Percentiles rank a stretch among this genome's conserved stretches.
Evolutionary conservation across 192 early-diverging fungal species (phyloP).

Genomic region (Coemansia javaensis): DNA sequence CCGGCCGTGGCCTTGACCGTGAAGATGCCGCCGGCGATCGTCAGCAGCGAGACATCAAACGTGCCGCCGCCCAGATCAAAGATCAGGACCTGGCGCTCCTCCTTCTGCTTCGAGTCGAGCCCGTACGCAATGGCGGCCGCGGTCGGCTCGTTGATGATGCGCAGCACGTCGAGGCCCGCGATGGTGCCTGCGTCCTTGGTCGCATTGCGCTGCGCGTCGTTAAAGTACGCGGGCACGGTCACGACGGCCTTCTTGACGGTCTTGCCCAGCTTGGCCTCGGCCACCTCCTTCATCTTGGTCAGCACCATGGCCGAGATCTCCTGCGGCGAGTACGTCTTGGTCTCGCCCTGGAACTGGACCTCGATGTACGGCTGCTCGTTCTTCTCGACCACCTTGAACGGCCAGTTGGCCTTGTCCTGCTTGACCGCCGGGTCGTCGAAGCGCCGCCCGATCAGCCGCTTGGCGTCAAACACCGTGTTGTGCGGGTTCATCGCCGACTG

Average conservation of each 20-base stretch:
- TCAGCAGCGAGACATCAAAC: constrained; percentile 81
- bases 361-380: constrained; percentile 68
- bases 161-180: constrained; percentile 78
- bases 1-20: constrained; percentile 74
- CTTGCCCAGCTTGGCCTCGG: constrained; percentile 73
- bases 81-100: constrained; percentile 70
- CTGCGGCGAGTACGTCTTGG: constrained; percentile 75
- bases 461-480: constrained; percentile 88
- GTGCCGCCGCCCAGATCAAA: constrained; percentile 85
- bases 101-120: constrained; percentile 70
- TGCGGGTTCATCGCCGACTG: constrained; percentile 86
- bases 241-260: constrained; percentile 66
- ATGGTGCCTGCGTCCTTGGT: constrained; percentile 90
- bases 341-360: constrained; percentile 79
- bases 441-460: constrained; percentile 85
- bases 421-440: constrained; percentile 81
- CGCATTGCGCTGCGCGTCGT: constrained; percentile 86
- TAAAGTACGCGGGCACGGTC: constrained; percentile 81
- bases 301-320: constrained; percentile 76
- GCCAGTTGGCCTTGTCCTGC: constrained; percentile 78
- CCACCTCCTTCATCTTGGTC: constrained; percentile 75
- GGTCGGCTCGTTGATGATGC: constrained; percentile 90
- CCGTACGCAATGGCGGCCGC: constrained; percentile 86
- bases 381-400: constrained; percentile 72
- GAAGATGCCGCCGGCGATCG: constrained; percentile 74